A percentile compares a stretch with the other conserved stretches of the same genome.
Evolutionary conservation across 2,329 filamentous ascomycete genomes (phyloP).

Genomic region (Pyricularia pennisetigena): DNA sequence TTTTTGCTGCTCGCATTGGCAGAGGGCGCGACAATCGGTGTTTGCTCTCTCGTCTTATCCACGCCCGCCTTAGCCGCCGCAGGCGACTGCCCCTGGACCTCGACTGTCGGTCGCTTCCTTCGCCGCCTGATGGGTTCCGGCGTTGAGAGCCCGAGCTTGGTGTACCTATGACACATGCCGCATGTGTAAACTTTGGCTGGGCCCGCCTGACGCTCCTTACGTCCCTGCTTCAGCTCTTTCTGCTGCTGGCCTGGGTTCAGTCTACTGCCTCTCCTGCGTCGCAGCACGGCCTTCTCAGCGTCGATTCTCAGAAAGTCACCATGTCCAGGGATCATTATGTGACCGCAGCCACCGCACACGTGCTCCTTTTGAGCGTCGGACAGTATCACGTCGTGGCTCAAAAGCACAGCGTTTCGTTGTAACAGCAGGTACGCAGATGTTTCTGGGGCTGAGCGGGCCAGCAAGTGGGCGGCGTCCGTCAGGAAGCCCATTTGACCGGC

Average conservation of each 20-base stretch:
- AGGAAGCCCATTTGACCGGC: constrained; percentile 32
- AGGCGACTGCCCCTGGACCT: constrained; percentile 15
- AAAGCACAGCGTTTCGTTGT: constrained; percentile 37
- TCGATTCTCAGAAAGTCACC: constrained; percentile 29
- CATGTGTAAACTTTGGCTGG: constrained; percentile 33
- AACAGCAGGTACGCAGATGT: constrained; percentile 51
- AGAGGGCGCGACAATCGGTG: constrained; percentile 15
- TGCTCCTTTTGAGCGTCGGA: constrained; percentile 42
- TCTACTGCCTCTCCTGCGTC: constrained; percentile 13
- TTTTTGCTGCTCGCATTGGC: constrained; percentile 54
- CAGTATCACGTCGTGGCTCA: constrained; percentile 30
- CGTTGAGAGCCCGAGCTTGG: constrained; percentile 27
- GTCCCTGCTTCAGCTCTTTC: not conserved
- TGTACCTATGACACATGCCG: constrained; percentile 32
- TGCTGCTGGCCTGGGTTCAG: not conserved
- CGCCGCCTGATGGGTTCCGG: constrained; percentile 20
- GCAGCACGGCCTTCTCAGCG: constrained; percentile 33
- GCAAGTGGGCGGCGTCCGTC: constrained; percentile 48
- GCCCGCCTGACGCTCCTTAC: constrained; percentile 9
- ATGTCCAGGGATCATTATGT: constrained; percentile 46
- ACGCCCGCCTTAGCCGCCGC: constrained; percentile 11
- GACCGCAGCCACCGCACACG: constrained; percentile 49
- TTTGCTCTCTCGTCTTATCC: not conserved
- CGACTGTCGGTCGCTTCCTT: constrained; percentile 12
- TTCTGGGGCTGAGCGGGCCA: constrained; percentile 40